These are phyloP conservation scores for Globisporangium nagaii DNA, from an alignment of 352 stramenopile species.

Conservation along the genomic window DNA sequence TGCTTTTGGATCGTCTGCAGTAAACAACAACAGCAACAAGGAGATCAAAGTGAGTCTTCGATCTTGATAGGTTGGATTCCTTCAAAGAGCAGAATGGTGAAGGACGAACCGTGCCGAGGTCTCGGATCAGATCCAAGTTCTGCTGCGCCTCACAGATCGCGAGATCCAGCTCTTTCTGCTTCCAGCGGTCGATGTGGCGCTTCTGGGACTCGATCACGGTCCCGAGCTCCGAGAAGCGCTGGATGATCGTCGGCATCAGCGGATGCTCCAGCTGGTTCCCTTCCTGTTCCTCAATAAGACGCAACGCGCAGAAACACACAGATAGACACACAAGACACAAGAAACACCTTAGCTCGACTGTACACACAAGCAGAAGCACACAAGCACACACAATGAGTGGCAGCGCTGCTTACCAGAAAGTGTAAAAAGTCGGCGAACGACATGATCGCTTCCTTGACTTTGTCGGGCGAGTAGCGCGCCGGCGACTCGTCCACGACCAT, in stretches of 20 bases:
- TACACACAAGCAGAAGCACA: background rate
- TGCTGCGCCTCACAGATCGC: constrained; percentile 67
- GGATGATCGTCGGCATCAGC: constrained; percentile 76
- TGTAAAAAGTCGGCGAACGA: constrained; percentile 79
- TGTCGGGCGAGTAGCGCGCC: constrained; percentile 60
- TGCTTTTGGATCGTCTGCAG: constrained; percentile 55
- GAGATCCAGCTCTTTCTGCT: constrained; percentile 76
- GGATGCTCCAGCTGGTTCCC: constrained; percentile 64
- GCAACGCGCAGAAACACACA: no score
- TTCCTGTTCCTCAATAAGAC: constrained; percentile 64
- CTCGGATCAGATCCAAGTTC: constrained; percentile 51
- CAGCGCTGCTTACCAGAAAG: constrained; percentile 55
- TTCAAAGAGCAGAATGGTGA: background rate
- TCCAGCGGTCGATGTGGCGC: constrained; percentile 80
- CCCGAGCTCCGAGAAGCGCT: constrained; percentile 68
- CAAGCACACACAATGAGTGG: background rate
- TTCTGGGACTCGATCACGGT: constrained; percentile 84
- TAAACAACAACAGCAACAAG: background rate
- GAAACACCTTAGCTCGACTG: constrained; percentile 23
- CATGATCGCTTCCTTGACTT: constrained; percentile 73
- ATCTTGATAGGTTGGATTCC: no score
- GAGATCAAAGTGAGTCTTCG: no score
- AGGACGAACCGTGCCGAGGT: constrained; percentile 40
- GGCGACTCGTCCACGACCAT: constrained; percentile 34
- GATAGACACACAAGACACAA: constrained; percentile 5